Percentiles rank a stretch among this genome's conserved stretches.
Conservation (phyloP, 2,329 filamentous ascomycete genomes). For the Fusarium algeriense region DNA sequence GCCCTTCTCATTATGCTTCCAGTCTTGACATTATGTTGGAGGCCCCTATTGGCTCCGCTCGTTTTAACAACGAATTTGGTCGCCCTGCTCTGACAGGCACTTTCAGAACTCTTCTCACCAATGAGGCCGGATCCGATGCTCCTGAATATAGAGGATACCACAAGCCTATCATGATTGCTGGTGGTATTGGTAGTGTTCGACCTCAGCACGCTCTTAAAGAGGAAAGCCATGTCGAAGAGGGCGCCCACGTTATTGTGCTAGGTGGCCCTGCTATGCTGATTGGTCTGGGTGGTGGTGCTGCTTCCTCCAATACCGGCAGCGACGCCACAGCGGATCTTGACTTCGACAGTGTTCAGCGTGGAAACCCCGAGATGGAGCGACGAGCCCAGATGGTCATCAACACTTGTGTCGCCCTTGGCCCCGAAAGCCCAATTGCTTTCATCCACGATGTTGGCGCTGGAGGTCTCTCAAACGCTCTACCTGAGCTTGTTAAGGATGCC, state of each 20-base stretch:
- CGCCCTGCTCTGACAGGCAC: constrained; percentile 89
- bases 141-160: constrained; percentile 90
- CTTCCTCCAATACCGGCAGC: constrained; percentile 88
- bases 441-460: constrained; percentile 98
- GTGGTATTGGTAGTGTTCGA: constrained; percentile 91
- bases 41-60: constrained; percentile 92
- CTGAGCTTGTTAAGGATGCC: constrained; percentile 86
- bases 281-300: constrained; percentile 93
- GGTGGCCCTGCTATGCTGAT: constrained; percentile 98
- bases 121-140: constrained; percentile 59
- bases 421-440: constrained; percentile 90
- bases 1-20: constrained; percentile 91
- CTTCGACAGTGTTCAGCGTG: constrained; percentile 96
- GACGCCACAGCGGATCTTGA: constrained; percentile 93
- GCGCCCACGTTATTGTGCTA: constrained; percentile 92
- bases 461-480: constrained; percentile 79
- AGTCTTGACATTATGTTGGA: constrained; percentile 98
- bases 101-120: constrained; percentile 87
- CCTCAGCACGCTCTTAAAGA: constrained; percentile 93
- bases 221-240: constrained; percentile 80
- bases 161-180: constrained; percentile 98
- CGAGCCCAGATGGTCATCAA: constrained; percentile 99
- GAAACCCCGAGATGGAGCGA: constrained; percentile 95
- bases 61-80: constrained; percentile 98
- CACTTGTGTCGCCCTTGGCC: constrained; percentile 85